Percentiles rank a stretch among this genome's conserved stretches.
phyloP scores from a whole-genome alignment of 805 yeast species.

The Wickerhamiella galacta region DNA sequence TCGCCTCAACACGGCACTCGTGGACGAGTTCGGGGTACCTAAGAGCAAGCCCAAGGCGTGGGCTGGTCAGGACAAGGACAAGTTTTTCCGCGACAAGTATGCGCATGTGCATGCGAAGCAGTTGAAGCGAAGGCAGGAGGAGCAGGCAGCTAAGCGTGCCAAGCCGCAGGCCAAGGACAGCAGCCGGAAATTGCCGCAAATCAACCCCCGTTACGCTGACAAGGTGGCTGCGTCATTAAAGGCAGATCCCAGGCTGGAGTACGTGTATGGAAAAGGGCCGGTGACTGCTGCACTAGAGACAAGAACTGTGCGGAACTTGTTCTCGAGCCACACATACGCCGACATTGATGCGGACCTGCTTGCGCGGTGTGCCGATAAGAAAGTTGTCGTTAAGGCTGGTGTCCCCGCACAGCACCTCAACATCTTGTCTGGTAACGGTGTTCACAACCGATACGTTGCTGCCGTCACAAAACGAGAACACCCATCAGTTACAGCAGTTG shows the following conservation, averaged over 20 bases:
- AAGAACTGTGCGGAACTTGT: slow-evolving; percentile 31
- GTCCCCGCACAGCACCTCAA: slow-evolving; percentile 39
- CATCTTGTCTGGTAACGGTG: slow-evolving; percentile 43
- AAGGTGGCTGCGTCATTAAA: slow-evolving; percentile 3
- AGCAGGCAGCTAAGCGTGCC: slow-evolving; percentile 13
- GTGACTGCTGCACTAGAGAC: slow-evolving; percentile 53
- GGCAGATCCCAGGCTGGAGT: slow-evolving; percentile 38
- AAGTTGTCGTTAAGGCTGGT: slow-evolving; percentile 25
- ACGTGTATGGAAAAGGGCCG: slow-evolving; percentile 59
- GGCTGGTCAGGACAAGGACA: slow-evolving; percentile 51
- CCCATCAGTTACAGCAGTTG: too few relatives aligned
- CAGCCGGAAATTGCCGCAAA: slow-evolving; percentile 2
- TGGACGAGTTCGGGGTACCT: slow-evolving; percentile 8
- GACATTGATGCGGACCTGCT: slow-evolving; percentile 28
- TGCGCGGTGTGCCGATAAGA: slow-evolving; percentile 29
- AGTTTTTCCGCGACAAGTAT: slow-evolving; percentile 43
- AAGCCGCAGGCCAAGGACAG: slow-evolving; percentile 4
- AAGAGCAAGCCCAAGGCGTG: slow-evolving; percentile 38
- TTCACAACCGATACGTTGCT: slow-evolving; percentile 66
- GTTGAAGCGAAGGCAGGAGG: slow-evolving; percentile 13
- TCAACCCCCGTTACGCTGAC: slow-evolving; percentile 9
- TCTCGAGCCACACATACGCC: slow-evolving; percentile 28
- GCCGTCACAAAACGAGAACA: too few relatives aligned
- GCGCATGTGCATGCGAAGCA: slow-evolving; percentile 50
- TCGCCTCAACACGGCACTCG: too few relatives aligned